Evolutionary conservation across 352 stramenopile genomes (phyloP).

Genomic region (Phytopythium cucurbitacearum): DNA sequence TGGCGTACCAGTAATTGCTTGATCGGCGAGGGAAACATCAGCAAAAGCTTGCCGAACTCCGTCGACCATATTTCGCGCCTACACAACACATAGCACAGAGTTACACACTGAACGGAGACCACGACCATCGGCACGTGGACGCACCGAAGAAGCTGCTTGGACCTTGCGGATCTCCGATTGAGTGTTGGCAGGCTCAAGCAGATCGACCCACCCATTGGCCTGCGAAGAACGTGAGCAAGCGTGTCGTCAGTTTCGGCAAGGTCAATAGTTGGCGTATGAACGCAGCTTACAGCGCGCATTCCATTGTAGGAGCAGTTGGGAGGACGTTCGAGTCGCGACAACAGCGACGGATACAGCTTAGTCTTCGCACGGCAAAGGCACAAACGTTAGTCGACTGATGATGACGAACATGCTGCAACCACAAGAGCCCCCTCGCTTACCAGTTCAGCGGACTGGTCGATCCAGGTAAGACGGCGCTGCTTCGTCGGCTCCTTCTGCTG

Average conservation of each 20-base stretch:
- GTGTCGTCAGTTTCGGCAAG: not conserved
- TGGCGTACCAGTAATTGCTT: not conserved
- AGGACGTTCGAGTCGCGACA: conserved; percentile 60
- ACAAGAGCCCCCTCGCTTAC: conserved; percentile 17
- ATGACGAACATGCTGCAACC: not conserved
- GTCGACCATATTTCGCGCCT: not conserved
- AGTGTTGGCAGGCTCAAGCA: conserved; percentile 20
- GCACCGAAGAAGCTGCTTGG: no score
- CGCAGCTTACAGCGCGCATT: conserved; percentile 52
- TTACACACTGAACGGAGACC: no score
- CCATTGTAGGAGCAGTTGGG: conserved; percentile 75
- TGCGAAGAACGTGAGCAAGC: conserved; percentile 7
- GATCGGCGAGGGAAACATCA: not conserved
- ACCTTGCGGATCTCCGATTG: no score
- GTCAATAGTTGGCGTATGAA: not conserved
- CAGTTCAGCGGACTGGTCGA: conserved; percentile 62
- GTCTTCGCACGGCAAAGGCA: conserved; percentile 20
- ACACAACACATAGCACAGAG: not conserved
- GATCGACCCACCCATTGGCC: conserved; percentile 71
- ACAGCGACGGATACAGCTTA: conserved; percentile 46
- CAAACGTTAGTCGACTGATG: conserved; percentile 1
- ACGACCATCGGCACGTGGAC: no score
- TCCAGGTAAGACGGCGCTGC: conserved; percentile 51
- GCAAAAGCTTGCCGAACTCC: conserved; percentile 4
- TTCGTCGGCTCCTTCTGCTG: conserved; percentile 15